A percentile compares a stretch with the other conserved stretches of the same genome.
These are phyloP conservation scores for Arabis alpina DNA, from an alignment of 345 rosid species.

Conservation along the genomic window DNA sequence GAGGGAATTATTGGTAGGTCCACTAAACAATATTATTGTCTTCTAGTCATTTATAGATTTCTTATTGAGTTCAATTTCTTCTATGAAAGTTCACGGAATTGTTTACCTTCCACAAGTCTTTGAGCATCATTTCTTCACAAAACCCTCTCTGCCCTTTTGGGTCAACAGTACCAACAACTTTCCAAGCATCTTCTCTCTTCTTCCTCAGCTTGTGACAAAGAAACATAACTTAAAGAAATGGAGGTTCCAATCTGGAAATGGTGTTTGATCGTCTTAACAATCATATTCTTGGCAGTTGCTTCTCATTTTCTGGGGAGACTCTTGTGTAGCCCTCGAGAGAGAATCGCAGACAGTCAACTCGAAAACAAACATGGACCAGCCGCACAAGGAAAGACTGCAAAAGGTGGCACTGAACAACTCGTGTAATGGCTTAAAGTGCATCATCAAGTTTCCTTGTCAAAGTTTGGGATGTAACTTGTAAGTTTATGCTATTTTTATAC, in stretches of 20 bases:
- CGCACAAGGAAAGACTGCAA: conserved; percentile 2
- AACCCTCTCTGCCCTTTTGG: conserved; percentile 18
- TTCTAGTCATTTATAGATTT: conserved; percentile 7
- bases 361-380: conserved; percentile 25
- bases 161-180: conserved; percentile 40
- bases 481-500: not conserved
- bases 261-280: conserved; percentile 35
- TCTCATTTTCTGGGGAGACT: conserved; percentile 31
- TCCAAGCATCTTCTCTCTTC: conserved; percentile 23
- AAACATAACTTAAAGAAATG: conserved; percentile 25
- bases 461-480: conserved; percentile 18
- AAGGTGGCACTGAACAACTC: conserved; percentile 16
- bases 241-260: conserved; percentile 40
- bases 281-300: conserved; percentile 35
- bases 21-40: conserved; percentile 34
- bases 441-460: conserved; percentile 8
- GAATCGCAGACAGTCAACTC: conserved; percentile 25
- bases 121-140: conserved; percentile 25
- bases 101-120: conserved; percentile 31
- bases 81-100: conserved; percentile 21
- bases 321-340: conserved; percentile 41
- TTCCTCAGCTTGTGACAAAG: conserved; percentile 7
- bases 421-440: conserved; percentile 19
- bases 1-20: conserved; percentile 32
- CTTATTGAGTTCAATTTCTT: conserved; percentile 11